phyloP scores from a whole-genome alignment of 2,329 filamentous ascomycete genomes.

The Macrophomina tecta region DNA sequence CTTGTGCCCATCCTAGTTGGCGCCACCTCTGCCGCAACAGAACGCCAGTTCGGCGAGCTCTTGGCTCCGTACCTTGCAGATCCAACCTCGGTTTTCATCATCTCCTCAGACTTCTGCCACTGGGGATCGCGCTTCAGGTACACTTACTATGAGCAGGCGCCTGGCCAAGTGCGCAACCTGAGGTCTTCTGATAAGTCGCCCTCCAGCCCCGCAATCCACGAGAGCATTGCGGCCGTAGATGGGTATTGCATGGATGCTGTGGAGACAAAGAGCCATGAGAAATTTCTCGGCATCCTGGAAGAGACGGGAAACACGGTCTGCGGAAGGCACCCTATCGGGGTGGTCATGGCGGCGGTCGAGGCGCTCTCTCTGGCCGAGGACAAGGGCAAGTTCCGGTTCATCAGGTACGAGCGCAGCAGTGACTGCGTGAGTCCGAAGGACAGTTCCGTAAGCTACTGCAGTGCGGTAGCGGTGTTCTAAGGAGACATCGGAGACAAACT shows the following conservation, averaged over 20 bases:
- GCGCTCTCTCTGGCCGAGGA: constrained; percentile 51
- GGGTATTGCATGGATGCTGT: constrained; percentile 84
- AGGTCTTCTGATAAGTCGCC: constrained; percentile 39
- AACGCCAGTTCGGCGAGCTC: constrained; percentile 71
- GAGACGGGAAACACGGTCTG: constrained; percentile 90
- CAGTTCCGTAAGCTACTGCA: constrained; percentile 93
- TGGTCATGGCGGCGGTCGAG: constrained; percentile 88
- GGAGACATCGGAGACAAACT: background rate
- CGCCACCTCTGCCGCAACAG: constrained; percentile 68
- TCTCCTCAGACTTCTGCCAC: constrained; percentile 96
- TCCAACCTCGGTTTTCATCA: constrained; percentile 77
- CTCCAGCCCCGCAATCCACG: constrained; percentile 69
- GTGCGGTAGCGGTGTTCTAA: constrained; percentile 81
- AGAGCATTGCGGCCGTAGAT: constrained; percentile 83
- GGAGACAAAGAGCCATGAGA: constrained; percentile 72
- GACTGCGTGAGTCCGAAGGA: constrained; percentile 71
- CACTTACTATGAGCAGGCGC: constrained; percentile 71
- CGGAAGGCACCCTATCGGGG: constrained; percentile 91
- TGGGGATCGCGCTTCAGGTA: constrained; percentile 89
- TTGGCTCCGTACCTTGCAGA: constrained; percentile 80
- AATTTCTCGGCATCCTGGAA: constrained; percentile 72
- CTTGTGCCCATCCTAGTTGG: constrained; percentile 89
- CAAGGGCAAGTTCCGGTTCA: constrained; percentile 72
- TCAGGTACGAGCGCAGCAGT: constrained; percentile 86
- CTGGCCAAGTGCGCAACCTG: constrained; percentile 44